Base-by-base conservation (phyloP, 768 basidiomycete species). In the Krasilnikovozyma curviuscula region DNA sequence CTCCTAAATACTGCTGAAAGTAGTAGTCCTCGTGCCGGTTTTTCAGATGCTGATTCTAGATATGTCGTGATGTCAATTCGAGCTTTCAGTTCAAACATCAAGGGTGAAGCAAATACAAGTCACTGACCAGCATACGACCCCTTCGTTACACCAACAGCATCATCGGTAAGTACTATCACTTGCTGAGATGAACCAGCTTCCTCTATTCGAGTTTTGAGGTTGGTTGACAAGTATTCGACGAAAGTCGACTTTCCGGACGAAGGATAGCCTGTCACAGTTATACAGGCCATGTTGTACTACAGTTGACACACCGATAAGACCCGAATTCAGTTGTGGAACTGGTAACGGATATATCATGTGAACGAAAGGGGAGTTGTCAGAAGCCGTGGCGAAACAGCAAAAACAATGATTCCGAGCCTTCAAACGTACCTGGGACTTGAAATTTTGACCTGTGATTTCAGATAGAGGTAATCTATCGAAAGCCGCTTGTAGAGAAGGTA, bases 221-320 rank as follows among this genome's bases (percentile, higher is more conserved):
- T 69, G 5, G 59, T 57, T 45, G 69, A 68, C 40, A 98, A 70
- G 60, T 86, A 75, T 0, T 61, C 51, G 2, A 79, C 80, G 30
- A 86, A 68, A n/a, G 62, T 68, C 1, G 82, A 73, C 66, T 98
- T 98, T 48, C 91, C 89, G 34, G 81, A 78, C 55, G 71, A 77
- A 0, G 91, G 91, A 66, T 72, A 89, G 14, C 91, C 91, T 25
- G 81, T 73, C 33, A 97, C 69, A 2, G 86, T 91, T 55, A 98
- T 69, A 34, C 93, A 71, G n/a, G 91, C 85, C 91, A 95, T 93
- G 44, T 1, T 29, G 33, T n/a, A n/a, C n/a, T n/a, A n/a, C n/a
- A n/a, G n/a, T n/a, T n/a, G n/a, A n/a, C n/a, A n/a, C n/a, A n/a
- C n/a, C n/a, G n/a, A n/a, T n/a, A n/a, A n/a, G n/a, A n/a, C n/a